A percentile compares a stretch with the other conserved stretches of the same genome.
These are phyloP conservation scores for Cymbidium sinense DNA, from an alignment of 106 monocot species.

Conservation along the genomic window DNA sequence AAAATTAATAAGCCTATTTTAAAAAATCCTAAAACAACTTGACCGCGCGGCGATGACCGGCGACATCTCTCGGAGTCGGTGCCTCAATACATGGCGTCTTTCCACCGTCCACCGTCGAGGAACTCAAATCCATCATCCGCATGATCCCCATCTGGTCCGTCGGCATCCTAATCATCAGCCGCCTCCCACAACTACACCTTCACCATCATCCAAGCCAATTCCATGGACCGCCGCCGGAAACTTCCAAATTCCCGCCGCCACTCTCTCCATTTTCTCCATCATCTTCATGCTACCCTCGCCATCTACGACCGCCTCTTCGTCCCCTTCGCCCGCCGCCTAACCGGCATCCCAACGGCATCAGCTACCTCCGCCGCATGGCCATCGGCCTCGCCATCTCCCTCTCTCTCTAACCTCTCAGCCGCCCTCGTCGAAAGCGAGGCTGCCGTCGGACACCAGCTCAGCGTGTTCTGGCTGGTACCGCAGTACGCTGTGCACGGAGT, in stretches of 20 bases:
- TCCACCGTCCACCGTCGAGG: constrained; percentile 51
- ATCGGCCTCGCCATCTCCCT: constrained; percentile 26
- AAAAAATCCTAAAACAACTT: constrained; percentile 24
- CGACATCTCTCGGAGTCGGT: constrained; percentile 17
- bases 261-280: constrained; percentile 29
- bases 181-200: constrained; percentile 41
- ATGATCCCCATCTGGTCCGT: constrained; percentile 45
- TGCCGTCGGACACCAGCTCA: background rate
- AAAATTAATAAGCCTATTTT: too few relatives aligned
- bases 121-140: constrained; percentile 44
- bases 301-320: constrained; percentile 36
- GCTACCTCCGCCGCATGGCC: constrained; percentile 32
- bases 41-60: constrained; percentile 31
- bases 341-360: constrained; percentile 25
- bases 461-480: constrained; percentile 41
- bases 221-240: constrained; percentile 30
- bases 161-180: constrained; percentile 24
- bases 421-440: constrained; percentile 28
- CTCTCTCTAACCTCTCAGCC: constrained; percentile 12
- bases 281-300: constrained; percentile 17
- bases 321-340: constrained; percentile 32
- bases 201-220: constrained; percentile 29
- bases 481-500: constrained; percentile 34
- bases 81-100: constrained; percentile 23
- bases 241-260: constrained; percentile 29